Evolutionary conservation across 805 yeast species (phyloP), one percentile per base, ranked within the genome.

Genomic region (Blastobotrys terrestris): DNA sequence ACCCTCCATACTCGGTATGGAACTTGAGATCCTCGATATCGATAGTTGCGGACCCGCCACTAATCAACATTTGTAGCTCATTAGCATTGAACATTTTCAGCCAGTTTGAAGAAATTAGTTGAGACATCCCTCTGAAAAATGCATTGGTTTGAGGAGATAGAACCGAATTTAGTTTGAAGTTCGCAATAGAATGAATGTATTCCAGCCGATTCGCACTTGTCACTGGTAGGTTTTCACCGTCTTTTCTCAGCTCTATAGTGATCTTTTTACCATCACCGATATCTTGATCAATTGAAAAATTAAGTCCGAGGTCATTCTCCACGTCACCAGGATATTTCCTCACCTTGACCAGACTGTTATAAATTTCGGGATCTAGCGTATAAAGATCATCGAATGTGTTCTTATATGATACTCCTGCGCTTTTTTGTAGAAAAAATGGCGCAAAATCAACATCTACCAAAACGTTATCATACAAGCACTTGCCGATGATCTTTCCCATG

Each of bases 391-490:
- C 92, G 60, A 91, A 82, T 0, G 91, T 79, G 59, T 76, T 82
- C 53, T 62, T 60, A 42, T 57, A 48, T 2, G 61, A 58, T 14
- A 59, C 52, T 19, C 79, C 77, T 13, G 75, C 72, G 84, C 92
- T 80, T 63, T 86, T 81, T 66, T 77, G 81, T 44, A 94, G 67
- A 62, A 92, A 92, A 58, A 89, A 88, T 1, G 92, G 87, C 0
- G 97, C 90, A 75, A 92, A 91, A 15, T 82, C 78, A 20, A 87
- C 78, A 66, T 91, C 95, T 5, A 92, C 80, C 57, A 92, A 72
- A 2, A 90, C 84, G 50, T 82, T 82, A 52, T 88, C 96, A 64
- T 87, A 89, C 2, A 92, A 71, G 62, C 97, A 91, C 64, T 90
- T 92, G 1, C 97, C 99, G 45, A 92, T 74, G 3, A 90, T 73